Evolutionary conservation across 768 basidiomycete genomes (phyloP).

Genomic region (Mycena vulgaris): DNA sequence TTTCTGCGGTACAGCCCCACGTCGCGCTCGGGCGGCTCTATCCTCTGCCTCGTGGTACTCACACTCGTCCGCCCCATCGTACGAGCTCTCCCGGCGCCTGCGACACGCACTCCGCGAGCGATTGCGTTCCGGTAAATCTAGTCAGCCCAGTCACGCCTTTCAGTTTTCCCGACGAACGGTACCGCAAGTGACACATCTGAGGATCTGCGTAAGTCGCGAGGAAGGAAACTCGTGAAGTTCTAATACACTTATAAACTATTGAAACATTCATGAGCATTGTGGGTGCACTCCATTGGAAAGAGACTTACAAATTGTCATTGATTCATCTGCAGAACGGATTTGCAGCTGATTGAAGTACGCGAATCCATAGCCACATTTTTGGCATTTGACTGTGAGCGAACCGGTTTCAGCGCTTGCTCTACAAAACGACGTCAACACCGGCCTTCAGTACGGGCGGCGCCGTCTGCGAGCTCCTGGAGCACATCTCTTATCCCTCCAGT

Average conservation of each 20-base stretch:
- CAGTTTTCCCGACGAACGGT: constrained; percentile 26
- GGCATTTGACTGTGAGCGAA: constrained; percentile 15
- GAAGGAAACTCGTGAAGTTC: neutral
- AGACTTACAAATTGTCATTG: constrained; percentile 29
- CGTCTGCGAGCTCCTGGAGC: constrained; percentile 26
- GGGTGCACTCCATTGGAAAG: neutral
- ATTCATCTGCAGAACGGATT: constrained; percentile 33
- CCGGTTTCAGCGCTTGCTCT: neutral
- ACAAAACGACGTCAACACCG: neutral
- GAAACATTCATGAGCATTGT: neutral
- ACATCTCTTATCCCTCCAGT: constrained; percentile 16
- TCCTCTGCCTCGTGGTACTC: too few species aligned
- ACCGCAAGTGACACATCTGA: constrained; percentile 25
- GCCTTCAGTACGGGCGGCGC: constrained; percentile 28
- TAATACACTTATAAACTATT: constrained; percentile 21
- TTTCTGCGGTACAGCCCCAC: too few species aligned
- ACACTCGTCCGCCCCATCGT: too few species aligned
- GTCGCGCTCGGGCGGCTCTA: too few species aligned
- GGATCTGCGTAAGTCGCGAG: too few species aligned
- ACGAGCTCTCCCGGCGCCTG: too few species aligned
- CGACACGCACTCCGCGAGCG: too few species aligned
- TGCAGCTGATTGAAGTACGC: constrained; percentile 32
- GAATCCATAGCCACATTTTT: constrained; percentile 29
- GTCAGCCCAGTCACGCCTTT: neutral
- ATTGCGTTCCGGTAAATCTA: too few species aligned